phyloP scores from a whole-genome alignment of 2,329 filamentous ascomycete species.

The Cladorrhinum sp. region DNA sequence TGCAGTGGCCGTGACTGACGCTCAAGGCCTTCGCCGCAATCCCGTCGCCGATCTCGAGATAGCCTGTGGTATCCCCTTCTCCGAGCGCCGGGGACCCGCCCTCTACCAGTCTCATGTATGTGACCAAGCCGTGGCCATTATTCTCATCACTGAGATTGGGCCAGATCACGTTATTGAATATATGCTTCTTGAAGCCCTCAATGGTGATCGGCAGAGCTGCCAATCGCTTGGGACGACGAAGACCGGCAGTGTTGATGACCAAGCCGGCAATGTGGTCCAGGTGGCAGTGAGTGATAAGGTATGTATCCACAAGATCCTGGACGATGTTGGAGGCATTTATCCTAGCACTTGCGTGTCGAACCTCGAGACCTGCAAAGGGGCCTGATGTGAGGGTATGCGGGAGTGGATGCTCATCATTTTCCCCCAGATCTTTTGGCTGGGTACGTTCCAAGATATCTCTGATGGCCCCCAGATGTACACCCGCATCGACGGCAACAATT shows the following conservation, averaged over 20 bases:
- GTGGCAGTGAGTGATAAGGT: constrained; percentile 95
- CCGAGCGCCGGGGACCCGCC: constrained; percentile 83
- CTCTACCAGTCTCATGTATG: constrained; percentile 83
- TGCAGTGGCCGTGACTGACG: constrained; percentile 87
- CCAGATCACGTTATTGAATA: constrained; percentile 98
- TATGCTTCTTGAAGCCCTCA: constrained; percentile 83
- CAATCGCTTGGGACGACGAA: constrained; percentile 79
- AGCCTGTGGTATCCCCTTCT: constrained; percentile 75
- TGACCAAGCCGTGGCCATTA: constrained; percentile 86
- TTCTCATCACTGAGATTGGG: constrained; percentile 96
- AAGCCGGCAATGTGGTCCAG: constrained; percentile 91
- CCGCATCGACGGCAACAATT: constrained; percentile 88
- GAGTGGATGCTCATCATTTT: constrained; percentile 34
- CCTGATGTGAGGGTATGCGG: constrained; percentile 61
- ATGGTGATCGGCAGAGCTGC: constrained; percentile 88
- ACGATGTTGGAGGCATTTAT: constrained; percentile 82
- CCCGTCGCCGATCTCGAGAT: constrained; percentile 83
- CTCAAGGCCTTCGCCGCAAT: constrained; percentile 84
- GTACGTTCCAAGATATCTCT: constrained; percentile 69
- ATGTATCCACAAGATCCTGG: constrained; percentile 75
- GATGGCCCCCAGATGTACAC: constrained; percentile 83
- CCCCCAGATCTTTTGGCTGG: constrained; percentile 37
- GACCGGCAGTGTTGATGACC: constrained; percentile 86
- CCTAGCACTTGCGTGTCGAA: constrained; percentile 63
- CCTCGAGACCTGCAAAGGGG: constrained; percentile 74